Conservation (phyloP, 768 basidiomycete genomes). For the Lentinula aciculospora region DNA sequence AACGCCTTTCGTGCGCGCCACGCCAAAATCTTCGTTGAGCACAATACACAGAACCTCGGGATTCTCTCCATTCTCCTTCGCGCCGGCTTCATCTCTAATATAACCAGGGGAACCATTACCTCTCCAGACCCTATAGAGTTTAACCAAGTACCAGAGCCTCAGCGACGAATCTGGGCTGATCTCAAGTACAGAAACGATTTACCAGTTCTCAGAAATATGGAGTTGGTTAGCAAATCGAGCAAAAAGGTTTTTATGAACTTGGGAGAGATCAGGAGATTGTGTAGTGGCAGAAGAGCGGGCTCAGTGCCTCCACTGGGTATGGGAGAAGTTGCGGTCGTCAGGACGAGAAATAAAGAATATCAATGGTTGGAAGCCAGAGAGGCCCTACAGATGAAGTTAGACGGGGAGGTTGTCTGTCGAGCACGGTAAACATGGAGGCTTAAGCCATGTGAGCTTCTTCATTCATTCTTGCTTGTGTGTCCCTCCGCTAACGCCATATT, state of each 20-base stretch:
- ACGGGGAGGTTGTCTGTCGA: slow-evolving; percentile 86
- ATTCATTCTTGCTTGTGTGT: background rate
- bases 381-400: slow-evolving; percentile 69
- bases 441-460: background rate
- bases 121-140: slow-evolving; percentile 65
- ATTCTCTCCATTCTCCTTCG: slow-evolving; percentile 91
- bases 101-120: slow-evolving; percentile 73
- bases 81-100: slow-evolving; percentile 76
- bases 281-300: slow-evolving; percentile 77
- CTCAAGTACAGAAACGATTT: slow-evolving; percentile 91
- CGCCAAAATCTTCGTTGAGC: slow-evolving; percentile 67
- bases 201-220: slow-evolving; percentile 76
- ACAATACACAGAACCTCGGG: slow-evolving; percentile 85
- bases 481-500: background rate
- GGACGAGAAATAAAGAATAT: slow-evolving; percentile 61
- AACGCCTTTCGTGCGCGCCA: slow-evolving; percentile 91
- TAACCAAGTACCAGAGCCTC: slow-evolving; percentile 47
- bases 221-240: slow-evolving; percentile 80
- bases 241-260: slow-evolving; percentile 71
- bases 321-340: slow-evolving; percentile 89
- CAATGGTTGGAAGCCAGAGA: slow-evolving; percentile 94
- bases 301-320: slow-evolving; percentile 80
- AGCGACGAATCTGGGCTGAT: slow-evolving; percentile 86
- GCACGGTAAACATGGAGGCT: slow-evolving; percentile 34
- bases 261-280: slow-evolving; percentile 70